Conservation (phyloP, 805 yeast species). For the Nakazawaea molendinolei region DNA sequence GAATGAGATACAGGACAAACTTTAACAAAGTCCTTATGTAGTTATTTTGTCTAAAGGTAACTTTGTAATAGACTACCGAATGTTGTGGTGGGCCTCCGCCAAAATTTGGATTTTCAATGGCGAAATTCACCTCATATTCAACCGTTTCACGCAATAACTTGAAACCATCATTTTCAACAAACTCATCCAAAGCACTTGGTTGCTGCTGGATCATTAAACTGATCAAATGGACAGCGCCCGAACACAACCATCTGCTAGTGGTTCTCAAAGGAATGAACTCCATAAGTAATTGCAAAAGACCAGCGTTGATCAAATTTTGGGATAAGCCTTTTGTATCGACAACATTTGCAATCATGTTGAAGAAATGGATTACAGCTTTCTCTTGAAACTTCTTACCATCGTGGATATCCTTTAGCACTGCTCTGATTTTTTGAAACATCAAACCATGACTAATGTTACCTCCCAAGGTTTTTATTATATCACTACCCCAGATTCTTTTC, state of each 20-base stretch:
- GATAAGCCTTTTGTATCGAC: conserved; percentile 49
- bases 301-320: conserved; percentile 63
- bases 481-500: conserved; percentile 66
- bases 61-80: conserved; percentile 41
- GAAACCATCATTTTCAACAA: conserved; percentile 65
- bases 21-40: conserved; percentile 55
- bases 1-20: conserved; percentile 55
- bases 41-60: conserved; percentile 55
- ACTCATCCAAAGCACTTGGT: conserved; percentile 51
- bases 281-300: conserved; percentile 59
- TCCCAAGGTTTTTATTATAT: conserved; percentile 68
- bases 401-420: conserved; percentile 46
- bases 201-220: conserved; percentile 35
- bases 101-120: conserved; percentile 48
- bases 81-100: conserved; percentile 54
- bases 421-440: conserved; percentile 63
- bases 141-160: conserved; percentile 51
- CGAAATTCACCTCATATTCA: conserved; percentile 58
- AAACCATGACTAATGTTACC: conserved; percentile 86
- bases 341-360: conserved; percentile 57
- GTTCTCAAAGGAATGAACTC: conserved; percentile 51
- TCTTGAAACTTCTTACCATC: conserved; percentile 33
- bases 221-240: conserved; percentile 58
- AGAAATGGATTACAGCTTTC: conserved; percentile 40
- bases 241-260: conserved; percentile 46